Percentiles rank a stretch among this genome's conserved stretches.
Conservation (phyloP, 2,329 filamentous ascomycete species). For the Cladosporium sp. region DNA sequence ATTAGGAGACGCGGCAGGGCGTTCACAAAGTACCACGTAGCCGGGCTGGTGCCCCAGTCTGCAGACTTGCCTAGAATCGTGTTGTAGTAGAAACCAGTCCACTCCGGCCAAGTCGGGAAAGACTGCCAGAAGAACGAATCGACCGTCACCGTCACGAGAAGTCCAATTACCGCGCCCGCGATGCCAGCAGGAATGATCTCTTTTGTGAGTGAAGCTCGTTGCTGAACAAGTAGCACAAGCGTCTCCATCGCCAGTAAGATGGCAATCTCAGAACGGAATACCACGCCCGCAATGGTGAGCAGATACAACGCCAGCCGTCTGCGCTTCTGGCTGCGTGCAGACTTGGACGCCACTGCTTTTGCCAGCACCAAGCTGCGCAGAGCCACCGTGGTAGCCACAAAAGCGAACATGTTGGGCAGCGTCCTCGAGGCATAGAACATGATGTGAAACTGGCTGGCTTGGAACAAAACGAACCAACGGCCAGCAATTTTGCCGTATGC, state of each 20-base stretch:
- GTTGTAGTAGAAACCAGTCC: constrained; percentile 88
- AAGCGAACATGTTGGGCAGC: constrained; percentile 95
- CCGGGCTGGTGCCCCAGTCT: constrained; percentile 84
- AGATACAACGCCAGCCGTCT: constrained; percentile 69
- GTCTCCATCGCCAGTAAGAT: constrained; percentile 72
- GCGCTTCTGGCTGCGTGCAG: constrained; percentile 43
- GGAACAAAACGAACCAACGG: constrained; percentile 77
- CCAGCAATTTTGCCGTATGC: constrained; percentile 69
- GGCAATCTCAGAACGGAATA: constrained; percentile 89
- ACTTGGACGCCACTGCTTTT: constrained; percentile 39
- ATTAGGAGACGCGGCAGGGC: constrained; percentile 79
- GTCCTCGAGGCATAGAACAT: constrained; percentile 90
- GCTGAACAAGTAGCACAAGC: constrained; percentile 61
- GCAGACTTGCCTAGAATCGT: constrained; percentile 79
- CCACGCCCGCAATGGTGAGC: constrained; percentile 74
- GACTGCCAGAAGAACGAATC: constrained; percentile 94
- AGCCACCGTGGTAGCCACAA: constrained; percentile 73
- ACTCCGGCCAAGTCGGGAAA: constrained; percentile 80
- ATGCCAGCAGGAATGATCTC: constrained; percentile 67
- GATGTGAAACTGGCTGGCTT: constrained; percentile 85
- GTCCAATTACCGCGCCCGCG: constrained; percentile 63
- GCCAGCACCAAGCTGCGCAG: constrained; percentile 54
- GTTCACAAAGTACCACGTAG: constrained; percentile 81
- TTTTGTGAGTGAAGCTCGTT: constrained; percentile 55
- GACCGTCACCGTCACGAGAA: constrained; percentile 69